These are phyloP conservation scores for Rhizopogon parksii DNA, from an alignment of 1,284 basidiomycete species.

Conservation along the genomic window DNA sequence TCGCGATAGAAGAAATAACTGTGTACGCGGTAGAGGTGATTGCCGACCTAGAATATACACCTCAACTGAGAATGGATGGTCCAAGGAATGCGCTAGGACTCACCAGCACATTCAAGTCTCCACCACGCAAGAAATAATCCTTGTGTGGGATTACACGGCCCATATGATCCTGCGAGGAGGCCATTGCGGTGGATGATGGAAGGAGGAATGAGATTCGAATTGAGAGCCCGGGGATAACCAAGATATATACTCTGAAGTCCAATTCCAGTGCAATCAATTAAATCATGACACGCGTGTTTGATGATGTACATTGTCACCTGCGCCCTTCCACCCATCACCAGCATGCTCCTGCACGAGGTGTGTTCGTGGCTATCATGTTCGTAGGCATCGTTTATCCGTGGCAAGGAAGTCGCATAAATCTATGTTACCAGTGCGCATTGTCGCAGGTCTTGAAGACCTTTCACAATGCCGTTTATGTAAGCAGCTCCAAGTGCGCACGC, in stretches of 20 bases:
- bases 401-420: background rate
- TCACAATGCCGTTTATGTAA: background rate
- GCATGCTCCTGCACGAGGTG: background rate
- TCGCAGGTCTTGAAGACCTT: background rate
- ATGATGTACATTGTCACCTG: background rate
- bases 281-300: background rate
- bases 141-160: conserved; percentile 29
- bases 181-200: conserved; percentile 19
- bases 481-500: too few relatives aligned
- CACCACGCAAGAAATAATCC: conserved; percentile 47
- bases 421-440: background rate
- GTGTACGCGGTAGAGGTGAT: conserved; percentile 41
- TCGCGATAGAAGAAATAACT: conserved; percentile 56
- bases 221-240: background rate
- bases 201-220: conserved; percentile 15
- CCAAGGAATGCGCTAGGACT: conserved; percentile 18
- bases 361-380: background rate
- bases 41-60: conserved; percentile 32
- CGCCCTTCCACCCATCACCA: background rate
- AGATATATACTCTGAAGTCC: conserved; percentile 5
- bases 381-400: background rate
- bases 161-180: conserved; percentile 20
- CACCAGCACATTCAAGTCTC: conserved; percentile 50
- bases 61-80: background rate
- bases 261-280: background rate